Evolutionary conservation across 805 yeast species (phyloP).

Genomic region (Cyberlindnera maritima): DNA sequence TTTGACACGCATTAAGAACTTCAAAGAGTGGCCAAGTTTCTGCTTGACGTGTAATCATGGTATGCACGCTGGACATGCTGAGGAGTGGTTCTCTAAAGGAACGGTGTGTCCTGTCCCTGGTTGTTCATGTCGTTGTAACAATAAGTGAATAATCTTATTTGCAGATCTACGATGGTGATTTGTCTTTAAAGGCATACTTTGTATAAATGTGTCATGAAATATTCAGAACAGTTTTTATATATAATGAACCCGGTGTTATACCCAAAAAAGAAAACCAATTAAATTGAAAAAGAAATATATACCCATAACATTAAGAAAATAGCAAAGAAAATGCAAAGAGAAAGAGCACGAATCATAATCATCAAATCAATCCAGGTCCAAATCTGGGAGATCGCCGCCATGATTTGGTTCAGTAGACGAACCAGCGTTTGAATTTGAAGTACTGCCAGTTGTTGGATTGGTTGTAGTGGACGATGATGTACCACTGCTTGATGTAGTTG

Average conservation of each 20-base stretch:
- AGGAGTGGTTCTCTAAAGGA: slow-evolving; percentile 91
- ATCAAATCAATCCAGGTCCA: slow-evolving; percentile 2
- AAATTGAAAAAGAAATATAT: too few species aligned
- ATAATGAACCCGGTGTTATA: too few species aligned
- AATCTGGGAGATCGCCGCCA: not conserved
- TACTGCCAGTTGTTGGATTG: too few species aligned
- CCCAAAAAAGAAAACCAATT: too few species aligned
- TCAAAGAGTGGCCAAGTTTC: slow-evolving; percentile 86
- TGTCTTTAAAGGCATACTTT: not conserved
- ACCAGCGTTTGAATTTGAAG: too few species aligned
- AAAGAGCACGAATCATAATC: not conserved
- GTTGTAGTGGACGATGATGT: too few species aligned
- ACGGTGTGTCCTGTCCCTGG: slow-evolving; percentile 93
- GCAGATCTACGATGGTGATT: too few species aligned
- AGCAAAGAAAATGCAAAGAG: not conserved
- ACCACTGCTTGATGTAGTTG: not conserved
- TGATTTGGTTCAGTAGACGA: not conserved
- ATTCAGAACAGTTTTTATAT: too few species aligned
- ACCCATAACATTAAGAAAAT: too few species aligned
- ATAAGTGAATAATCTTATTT: slow-evolving; percentile 36
- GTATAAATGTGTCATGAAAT: not conserved
- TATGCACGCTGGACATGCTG: slow-evolving; percentile 92
- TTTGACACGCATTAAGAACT: slow-evolving; percentile 28
- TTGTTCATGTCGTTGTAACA: slow-evolving; percentile 80
- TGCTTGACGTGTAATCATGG: slow-evolving; percentile 92